Conservation (phyloP, 352 stramenopile genomes). For the Pythium myriotylum region DNA sequence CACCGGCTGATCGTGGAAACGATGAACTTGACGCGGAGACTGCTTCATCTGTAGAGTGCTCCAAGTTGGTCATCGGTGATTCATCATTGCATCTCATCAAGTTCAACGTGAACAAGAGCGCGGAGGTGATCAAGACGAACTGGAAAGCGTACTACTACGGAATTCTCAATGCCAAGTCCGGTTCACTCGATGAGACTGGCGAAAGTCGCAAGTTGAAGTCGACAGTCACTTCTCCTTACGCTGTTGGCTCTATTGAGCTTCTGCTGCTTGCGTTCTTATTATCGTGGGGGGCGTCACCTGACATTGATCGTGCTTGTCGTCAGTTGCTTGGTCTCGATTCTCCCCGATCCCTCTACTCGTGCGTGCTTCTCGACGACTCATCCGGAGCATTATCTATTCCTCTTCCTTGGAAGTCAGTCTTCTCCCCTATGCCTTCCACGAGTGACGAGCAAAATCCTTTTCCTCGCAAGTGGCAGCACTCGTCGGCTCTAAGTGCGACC, state of each 20-base stretch:
- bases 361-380: slow-evolving; percentile 54
- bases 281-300: slow-evolving; percentile 68
- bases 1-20: slow-evolving; percentile 15
- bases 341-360: slow-evolving; percentile 61
- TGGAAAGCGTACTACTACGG: slow-evolving; percentile 68
- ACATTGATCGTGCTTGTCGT: slow-evolving; percentile 68
- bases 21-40: background rate
- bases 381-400: slow-evolving; percentile 74
- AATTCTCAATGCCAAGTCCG: slow-evolving; percentile 15
- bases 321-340: slow-evolving; percentile 57
- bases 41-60: slow-evolving; percentile 43
- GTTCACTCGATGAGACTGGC: background rate
- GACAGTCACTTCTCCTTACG: slow-evolving; percentile 45
- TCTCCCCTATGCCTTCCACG: slow-evolving; percentile 6
- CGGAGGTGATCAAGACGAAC: slow-evolving; percentile 67
- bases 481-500: slow-evolving; percentile 62
- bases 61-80: slow-evolving; percentile 57
- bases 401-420: slow-evolving; percentile 52
- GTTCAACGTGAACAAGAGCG: slow-evolving; percentile 65
- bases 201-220: slow-evolving; percentile 5
- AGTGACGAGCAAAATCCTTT: slow-evolving; percentile 35
- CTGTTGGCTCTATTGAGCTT: slow-evolving; percentile 70
- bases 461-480: slow-evolving; percentile 75
- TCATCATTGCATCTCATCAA: slow-evolving; percentile 61
- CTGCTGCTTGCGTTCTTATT: slow-evolving; percentile 72